Conservation (phyloP, 116 monocot genomes). For the Iris pallida region DNA sequence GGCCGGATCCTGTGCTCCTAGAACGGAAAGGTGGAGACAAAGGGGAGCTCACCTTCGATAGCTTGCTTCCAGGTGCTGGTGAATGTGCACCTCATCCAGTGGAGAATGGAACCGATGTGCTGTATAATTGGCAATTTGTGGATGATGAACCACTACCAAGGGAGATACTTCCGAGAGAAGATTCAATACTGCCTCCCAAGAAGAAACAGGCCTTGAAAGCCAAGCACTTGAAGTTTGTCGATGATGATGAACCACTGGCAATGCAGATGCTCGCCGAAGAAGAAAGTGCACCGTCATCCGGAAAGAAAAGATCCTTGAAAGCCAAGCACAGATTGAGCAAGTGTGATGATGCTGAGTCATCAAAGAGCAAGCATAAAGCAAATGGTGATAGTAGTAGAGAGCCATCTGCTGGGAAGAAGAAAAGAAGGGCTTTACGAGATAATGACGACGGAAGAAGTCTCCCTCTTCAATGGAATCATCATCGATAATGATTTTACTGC, state of each 20-base stretch:
- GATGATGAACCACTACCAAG: constrained; percentile 91
- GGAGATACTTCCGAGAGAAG: constrained; percentile 9
- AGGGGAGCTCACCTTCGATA: constrained; percentile 44
- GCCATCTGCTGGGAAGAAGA: not conserved
- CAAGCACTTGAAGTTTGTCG: too few species aligned
- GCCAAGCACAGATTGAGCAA: constrained; percentile 14
- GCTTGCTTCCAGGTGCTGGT: constrained; percentile 57
- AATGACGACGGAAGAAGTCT: constrained; percentile 9
- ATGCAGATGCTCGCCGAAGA: not conserved
- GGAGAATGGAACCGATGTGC: constrained; percentile 19
- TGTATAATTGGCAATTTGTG: constrained; percentile 65
- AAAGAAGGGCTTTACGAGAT: not conserved
- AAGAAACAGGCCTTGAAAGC: too few species aligned
- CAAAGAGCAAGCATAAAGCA: not conserved
- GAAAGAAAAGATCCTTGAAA: constrained; percentile 30
- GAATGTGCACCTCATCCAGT: constrained; percentile 28
- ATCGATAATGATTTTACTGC: not conserved
- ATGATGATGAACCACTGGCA: too few species aligned
- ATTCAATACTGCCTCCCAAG: too few species aligned
- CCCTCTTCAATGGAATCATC: constrained; percentile 1
- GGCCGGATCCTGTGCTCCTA: constrained; percentile 66
- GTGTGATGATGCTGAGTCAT: not conserved
- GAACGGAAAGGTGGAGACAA: constrained; percentile 55
- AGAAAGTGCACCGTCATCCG: not conserved
- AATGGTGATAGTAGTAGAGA: constrained; percentile 1